These are phyloP conservation scores for Chlorella sp. DNA, from an alignment of 139 green algal genomes.

Conservation along the genomic window DNA sequence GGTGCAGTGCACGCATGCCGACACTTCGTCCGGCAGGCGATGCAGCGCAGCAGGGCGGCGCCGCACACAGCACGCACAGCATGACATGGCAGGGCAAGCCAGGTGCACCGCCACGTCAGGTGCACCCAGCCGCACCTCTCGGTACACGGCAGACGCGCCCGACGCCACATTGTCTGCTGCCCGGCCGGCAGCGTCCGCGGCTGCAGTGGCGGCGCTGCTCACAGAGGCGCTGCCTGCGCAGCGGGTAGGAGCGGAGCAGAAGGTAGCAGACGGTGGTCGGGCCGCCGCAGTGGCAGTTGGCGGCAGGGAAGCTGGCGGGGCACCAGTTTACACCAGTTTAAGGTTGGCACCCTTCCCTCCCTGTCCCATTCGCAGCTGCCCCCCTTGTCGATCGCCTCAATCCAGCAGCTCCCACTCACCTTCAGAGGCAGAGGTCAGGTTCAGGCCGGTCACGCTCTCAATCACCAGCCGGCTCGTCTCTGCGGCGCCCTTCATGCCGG, in stretches of 20 bases:
- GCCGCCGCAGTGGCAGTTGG: background rate
- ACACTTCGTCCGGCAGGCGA: too few species aligned
- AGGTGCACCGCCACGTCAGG: too few species aligned
- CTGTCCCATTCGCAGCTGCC: too few species aligned
- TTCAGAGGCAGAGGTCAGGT: background rate
- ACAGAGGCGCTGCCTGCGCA: background rate
- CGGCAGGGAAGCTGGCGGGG: background rate
- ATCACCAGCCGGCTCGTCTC: background rate
- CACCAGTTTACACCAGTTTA: too few species aligned
- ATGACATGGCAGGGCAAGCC: too few species aligned
- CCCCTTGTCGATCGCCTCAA: too few species aligned
- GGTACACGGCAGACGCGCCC: background rate
- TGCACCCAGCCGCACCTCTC: background rate
- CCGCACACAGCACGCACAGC: too few species aligned
- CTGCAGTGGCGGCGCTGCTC: background rate
- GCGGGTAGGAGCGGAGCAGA: background rate
- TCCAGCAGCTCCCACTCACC: too few species aligned
- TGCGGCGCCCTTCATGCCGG: background rate
- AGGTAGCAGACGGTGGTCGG: background rate
- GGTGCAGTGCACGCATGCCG: too few species aligned
- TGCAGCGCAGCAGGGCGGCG: too few species aligned
- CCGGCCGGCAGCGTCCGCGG: background rate
- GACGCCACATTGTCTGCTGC: background rate
- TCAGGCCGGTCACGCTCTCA: background rate
- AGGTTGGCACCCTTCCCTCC: too few species aligned